Evolutionary conservation across 2,329 filamentous ascomycete species (phyloP).

Genomic region (Penicillium sp.): DNA sequence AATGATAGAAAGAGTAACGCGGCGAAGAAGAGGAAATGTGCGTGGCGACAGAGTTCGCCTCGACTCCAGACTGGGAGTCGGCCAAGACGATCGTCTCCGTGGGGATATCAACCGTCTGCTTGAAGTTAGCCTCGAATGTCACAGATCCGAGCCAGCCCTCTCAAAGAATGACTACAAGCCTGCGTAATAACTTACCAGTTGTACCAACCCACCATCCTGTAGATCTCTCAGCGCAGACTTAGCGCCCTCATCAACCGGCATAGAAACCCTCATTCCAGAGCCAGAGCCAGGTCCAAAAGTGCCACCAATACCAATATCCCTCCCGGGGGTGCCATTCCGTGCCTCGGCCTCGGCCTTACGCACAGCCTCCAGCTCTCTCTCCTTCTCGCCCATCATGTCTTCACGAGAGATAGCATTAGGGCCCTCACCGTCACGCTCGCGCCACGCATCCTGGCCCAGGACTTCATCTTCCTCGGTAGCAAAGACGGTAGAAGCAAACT

Average conservation of each 20-base stretch:
- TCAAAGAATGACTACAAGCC: neutral
- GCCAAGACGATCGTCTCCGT: constrained; percentile 52
- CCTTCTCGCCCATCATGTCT: constrained; percentile 54
- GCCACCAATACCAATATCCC: constrained; percentile 42
- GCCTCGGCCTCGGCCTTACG: constrained; percentile 53
- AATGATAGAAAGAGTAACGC: constrained; percentile 54
- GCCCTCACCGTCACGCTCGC: constrained; percentile 43
- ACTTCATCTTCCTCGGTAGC: constrained; percentile 53
- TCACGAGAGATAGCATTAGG: constrained; percentile 26
- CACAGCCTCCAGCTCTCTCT: constrained; percentile 50
- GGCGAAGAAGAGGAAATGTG: constrained; percentile 48
- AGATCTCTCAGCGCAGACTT: constrained; percentile 42
- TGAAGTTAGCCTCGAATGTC: constrained; percentile 18
- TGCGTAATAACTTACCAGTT: constrained; percentile 39
- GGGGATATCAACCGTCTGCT: constrained; percentile 34
- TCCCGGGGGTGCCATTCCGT: constrained; percentile 44
- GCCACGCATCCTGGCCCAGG: constrained; percentile 46
- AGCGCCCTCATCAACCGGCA: constrained; percentile 48
- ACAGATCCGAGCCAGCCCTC: neutral
- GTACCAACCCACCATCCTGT: constrained; percentile 38
- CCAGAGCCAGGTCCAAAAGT: constrained; percentile 24
- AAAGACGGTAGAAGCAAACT: constrained; percentile 52
- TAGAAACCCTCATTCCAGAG: constrained; percentile 40
- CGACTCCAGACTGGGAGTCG: constrained; percentile 35
- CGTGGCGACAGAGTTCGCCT: constrained; percentile 38